Percentiles rank a stretch among this genome's conserved stretches.
These are phyloP conservation scores for Coemansia furcata DNA, from an alignment of 192 early-diverging fungal genomes.

Conservation along the genomic window DNA sequence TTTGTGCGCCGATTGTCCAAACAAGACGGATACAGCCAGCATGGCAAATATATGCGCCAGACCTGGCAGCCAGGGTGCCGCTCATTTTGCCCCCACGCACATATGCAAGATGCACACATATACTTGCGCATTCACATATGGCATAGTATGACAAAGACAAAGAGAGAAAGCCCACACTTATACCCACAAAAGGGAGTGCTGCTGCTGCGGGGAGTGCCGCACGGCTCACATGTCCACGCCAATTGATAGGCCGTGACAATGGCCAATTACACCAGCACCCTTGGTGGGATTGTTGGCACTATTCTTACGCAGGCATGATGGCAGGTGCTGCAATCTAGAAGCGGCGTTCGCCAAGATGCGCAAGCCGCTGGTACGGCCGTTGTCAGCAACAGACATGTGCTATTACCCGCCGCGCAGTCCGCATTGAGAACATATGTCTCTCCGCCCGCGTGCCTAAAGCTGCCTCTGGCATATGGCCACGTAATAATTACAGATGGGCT, in stretches of 20 bases:
- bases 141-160: background rate
- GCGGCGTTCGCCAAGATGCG: slow-evolving; percentile 1
- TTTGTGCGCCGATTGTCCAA: slow-evolving; percentile 2
- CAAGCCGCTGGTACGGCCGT: slow-evolving; percentile 4
- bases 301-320: background rate
- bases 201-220: slow-evolving; percentile 2
- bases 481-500: slow-evolving; percentile 8
- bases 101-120: background rate
- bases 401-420: slow-evolving; percentile 12
- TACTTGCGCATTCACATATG: background rate
- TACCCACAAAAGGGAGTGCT: background rate
- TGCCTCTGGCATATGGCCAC: background rate
- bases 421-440: background rate
- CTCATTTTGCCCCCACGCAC: background rate
- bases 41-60: background rate
- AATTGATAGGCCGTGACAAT: background rate
- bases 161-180: background rate
- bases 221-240: slow-evolving; percentile 3
- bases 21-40: background rate
- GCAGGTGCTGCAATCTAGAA: slow-evolving; percentile 6
- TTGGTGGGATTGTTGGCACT: background rate
- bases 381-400: slow-evolving; percentile 3
- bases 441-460: background rate
- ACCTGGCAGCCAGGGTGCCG: background rate
- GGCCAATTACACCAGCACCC: background rate